Conservation (phyloP, 345 rosid genomes). For the Aquilaria yunnanensis region DNA sequence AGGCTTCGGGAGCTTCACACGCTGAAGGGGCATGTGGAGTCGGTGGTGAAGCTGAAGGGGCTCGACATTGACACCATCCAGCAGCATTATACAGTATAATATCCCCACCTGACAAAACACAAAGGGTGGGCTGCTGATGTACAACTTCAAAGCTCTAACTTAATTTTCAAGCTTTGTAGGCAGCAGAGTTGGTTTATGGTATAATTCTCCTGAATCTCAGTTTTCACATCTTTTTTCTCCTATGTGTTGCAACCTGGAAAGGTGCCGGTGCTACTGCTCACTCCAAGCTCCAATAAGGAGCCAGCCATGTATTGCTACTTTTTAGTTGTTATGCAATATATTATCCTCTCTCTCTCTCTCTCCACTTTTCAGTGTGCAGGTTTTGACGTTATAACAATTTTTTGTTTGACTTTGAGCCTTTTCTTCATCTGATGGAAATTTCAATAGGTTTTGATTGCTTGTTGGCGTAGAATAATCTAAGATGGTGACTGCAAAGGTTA, state of each 20-base stretch:
- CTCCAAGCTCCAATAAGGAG: neutral
- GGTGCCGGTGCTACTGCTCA: conserved; percentile 11
- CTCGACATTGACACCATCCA: conserved; percentile 65
- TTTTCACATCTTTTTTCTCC: neutral
- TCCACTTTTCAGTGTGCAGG: no score
- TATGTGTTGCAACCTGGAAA: conserved; percentile 2
- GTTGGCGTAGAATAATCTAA: no score
- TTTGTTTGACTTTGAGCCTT: no score
- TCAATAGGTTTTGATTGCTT: no score
- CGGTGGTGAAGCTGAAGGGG: conserved; percentile 76
- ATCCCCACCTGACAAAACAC: neutral
- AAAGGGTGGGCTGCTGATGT: neutral
- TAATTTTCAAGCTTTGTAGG: no score
- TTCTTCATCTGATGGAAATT: no score
- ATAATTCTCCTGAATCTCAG: conserved; percentile 9
- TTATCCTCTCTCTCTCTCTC: no score
- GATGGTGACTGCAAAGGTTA: no score
- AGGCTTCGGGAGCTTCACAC: conserved; percentile 76
- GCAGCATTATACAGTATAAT: conserved; percentile 67
- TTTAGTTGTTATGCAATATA: neutral
- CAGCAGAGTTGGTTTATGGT: neutral
- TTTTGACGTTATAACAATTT: no score
- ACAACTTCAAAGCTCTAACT: conserved; percentile 2
- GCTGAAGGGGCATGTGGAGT: conserved; percentile 71
- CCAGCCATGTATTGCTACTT: conserved; percentile 9